Base-by-base conservation (phyloP, 371 early-diverging fungal genomes). In the Apophysomyces sp. region DNA sequence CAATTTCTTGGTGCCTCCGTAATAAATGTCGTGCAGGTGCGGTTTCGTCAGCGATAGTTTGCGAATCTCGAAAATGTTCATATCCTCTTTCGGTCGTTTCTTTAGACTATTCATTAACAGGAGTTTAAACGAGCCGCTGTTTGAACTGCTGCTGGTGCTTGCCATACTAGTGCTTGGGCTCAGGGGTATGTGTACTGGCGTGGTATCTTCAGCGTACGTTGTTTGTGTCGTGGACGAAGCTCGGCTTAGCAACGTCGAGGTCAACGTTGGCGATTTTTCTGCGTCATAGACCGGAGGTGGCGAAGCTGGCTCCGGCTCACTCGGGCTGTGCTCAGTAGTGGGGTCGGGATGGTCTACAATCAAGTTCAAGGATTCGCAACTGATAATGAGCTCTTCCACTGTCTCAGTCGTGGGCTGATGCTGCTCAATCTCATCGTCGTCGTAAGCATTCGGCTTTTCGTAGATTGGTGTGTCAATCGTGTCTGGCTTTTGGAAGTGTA, bases 11-110 rank as follows among this genome's bases (percentile, higher is more conserved):
- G 76, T 72, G 4, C 69, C 69, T 11, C 63, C 56, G 6, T 65
- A 41, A 58, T 68, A 76, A 12, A 81, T 58, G 30, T 78, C 77
- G 26, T 73, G 74, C 54, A 68, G 58, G 13, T 73, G 72, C 2
- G 81, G 77, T 18, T 73, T 61, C 9, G 55, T 36, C 4, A 81
- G 56, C 8, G 76, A 72, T 13, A 61, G 58, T 56, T 81, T 81
- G 29, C 72, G 68, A 13, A 78, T 16, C 15, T 78, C 79, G 55
- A 65, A 78, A 4, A 58, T 37, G 12, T 69, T 30, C 61, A 67
- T 60, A 16, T 72, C 69, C 31, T 72, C 69, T 44, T 55, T 62
- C 11, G 64, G 66, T 16, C 67, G 66, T 37, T 62, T 53, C 24
- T 72, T 72, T 30, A 36, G 21, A 18, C 7, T 55, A 8, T 53